Evolutionary conservation across 2,329 filamentous ascomycete species (phyloP).

Genomic region (Xylariaceae sp.): DNA sequence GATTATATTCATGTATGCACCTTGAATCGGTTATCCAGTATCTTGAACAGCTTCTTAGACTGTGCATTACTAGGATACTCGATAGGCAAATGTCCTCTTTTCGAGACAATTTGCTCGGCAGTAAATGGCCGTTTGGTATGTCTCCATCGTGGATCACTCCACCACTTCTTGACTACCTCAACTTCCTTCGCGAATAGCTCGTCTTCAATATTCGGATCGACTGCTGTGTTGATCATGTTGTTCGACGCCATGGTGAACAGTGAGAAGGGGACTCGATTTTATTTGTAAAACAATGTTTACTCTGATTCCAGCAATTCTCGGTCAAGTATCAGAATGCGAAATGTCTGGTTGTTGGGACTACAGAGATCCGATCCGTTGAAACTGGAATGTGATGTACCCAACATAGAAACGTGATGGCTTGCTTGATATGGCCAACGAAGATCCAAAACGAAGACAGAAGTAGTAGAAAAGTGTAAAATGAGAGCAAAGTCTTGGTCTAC

Average conservation of each 20-base stretch:
- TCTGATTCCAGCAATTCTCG: background rate
- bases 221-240: constrained; percentile 57
- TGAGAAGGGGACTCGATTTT: background rate
- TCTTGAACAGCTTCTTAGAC: constrained; percentile 92
- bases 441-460: background rate
- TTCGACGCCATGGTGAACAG: constrained; percentile 51
- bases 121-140: constrained; percentile 91
- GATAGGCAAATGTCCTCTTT: constrained; percentile 86
- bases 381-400: constrained; percentile 9
- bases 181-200: constrained; percentile 78
- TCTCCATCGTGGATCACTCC: constrained; percentile 86
- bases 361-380: background rate
- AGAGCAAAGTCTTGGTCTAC: background rate
- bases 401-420: constrained; percentile 5
- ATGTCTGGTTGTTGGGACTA: background rate
- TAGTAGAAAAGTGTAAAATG: background rate
- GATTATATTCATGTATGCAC: constrained; percentile 41
- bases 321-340: background rate
- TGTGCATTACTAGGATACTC: constrained; percentile 86
- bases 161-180: constrained; percentile 87
- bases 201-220: constrained; percentile 56
- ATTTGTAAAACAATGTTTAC: constrained; percentile 1
- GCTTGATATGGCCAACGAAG: background rate
- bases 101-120: constrained; percentile 93
- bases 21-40: constrained; percentile 81